A percentile compares a stretch with the other conserved stretches of the same genome.
phyloP scores from a whole-genome alignment of 2,329 filamentous ascomycete species.

The Nakataea oryzae region DNA sequence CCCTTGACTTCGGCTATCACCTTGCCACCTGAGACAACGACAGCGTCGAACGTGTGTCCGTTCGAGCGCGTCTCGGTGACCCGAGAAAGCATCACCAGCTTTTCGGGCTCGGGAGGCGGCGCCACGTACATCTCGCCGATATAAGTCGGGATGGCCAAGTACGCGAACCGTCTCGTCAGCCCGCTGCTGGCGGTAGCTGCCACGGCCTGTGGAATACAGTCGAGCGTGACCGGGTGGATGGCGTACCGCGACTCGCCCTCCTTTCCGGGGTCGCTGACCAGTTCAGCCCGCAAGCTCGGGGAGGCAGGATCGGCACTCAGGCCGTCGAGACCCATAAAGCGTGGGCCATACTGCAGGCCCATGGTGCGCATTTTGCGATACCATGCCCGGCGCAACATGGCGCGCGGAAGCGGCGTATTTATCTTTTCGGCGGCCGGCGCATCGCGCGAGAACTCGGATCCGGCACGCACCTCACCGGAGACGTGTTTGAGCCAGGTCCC shows the following conservation, averaged over 20 bases:
- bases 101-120: neutral
- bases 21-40: neutral
- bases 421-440: neutral
- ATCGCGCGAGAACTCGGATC: neutral
- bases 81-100: neutral
- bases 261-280: neutral
- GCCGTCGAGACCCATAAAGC: conserved; percentile 5
- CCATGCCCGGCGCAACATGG: neutral
- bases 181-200: conserved; percentile 2
- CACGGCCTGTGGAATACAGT: conserved; percentile 5
- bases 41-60: neutral
- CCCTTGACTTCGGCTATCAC: neutral
- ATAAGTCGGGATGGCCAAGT: conserved; percentile 5
- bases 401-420: neutral
- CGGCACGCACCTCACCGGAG: neutral
- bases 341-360: conserved; percentile 8
- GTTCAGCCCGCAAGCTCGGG: neutral
- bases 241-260: conserved; percentile 6
- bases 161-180: conserved; percentile 2
- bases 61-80: neutral
- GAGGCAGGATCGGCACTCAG: neutral
- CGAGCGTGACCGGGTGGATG: conserved; percentile 19
- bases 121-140: conserved; percentile 8
- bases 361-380: neutral
- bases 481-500: neutral